These are phyloP conservation scores for Leccinellum rugosiceps DNA, from an alignment of 768 basidiomycete genomes.

Conservation along the genomic window DNA sequence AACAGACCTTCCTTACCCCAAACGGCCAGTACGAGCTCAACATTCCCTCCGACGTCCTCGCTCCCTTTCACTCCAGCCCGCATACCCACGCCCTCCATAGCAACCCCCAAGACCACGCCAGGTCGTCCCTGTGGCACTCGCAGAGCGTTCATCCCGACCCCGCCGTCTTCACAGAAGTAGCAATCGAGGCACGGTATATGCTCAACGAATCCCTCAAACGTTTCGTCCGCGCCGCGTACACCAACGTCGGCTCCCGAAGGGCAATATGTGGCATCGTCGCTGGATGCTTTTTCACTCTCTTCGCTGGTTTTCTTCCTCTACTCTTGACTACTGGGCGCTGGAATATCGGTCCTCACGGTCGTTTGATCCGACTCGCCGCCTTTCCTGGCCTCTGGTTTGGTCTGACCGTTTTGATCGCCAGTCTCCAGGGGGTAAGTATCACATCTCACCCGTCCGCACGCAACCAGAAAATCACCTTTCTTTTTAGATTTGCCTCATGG, in stretches of 20 bases:
- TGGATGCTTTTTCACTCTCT: conserved; percentile 48
- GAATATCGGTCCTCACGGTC: conserved; percentile 26
- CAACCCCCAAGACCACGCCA: conserved; percentile 3
- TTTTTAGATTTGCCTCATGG: conserved; percentile 57
- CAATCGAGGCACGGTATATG: conserved; percentile 52
- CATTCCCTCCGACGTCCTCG: conserved; percentile 61
- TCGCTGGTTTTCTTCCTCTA: conserved; percentile 49
- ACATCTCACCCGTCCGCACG: neutral
- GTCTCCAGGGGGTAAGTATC: conserved; percentile 58
- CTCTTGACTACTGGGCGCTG: conserved; percentile 46
- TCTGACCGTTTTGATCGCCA: conserved; percentile 55
- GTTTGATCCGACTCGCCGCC: conserved; percentile 58
- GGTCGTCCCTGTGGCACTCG: conserved; percentile 22
- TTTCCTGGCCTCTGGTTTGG: conserved; percentile 73
- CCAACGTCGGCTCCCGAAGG: conserved; percentile 64
- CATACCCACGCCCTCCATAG: conserved; percentile 25
- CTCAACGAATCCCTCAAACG: conserved; percentile 62
- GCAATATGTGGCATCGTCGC: conserved; percentile 69
- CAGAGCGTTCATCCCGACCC: conserved; percentile 58
- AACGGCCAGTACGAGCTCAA: conserved; percentile 70
- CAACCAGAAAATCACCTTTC: neutral
- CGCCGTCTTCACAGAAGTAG: conserved; percentile 56
- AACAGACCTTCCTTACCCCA: conserved; percentile 77
- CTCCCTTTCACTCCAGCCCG: conserved; percentile 50
- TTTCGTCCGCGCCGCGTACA: conserved; percentile 67